phyloP scores from a whole-genome alignment of 192 early-diverging fungal species.

The Mortierella hygrophila region DNA sequence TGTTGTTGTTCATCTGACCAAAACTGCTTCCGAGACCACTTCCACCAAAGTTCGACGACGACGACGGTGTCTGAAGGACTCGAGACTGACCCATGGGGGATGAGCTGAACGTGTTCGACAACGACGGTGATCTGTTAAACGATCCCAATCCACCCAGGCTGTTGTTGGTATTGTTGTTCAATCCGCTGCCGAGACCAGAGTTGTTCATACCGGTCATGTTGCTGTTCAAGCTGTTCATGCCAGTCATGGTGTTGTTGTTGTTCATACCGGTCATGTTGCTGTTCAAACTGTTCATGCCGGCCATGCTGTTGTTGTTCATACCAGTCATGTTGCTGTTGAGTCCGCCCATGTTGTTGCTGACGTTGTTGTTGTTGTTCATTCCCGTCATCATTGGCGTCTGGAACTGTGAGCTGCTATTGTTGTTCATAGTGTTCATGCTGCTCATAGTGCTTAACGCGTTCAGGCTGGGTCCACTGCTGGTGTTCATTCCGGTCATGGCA shows the following conservation, averaged over 20 bases:
- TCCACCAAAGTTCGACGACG: conserved; percentile 27
- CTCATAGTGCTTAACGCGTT: conserved; percentile 31
- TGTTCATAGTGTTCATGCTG: conserved; percentile 28
- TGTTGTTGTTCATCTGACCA: conserved; percentile 17
- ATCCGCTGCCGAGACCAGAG: conserved; percentile 6
- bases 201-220: background rate
- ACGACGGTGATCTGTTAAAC: conserved; percentile 50
- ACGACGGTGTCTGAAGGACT: conserved; percentile 29
- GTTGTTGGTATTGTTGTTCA: conserved; percentile 24
- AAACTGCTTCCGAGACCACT: conserved; percentile 28
- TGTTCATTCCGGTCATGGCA: conserved; percentile 36
- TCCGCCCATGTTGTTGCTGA: conserved; percentile 5
- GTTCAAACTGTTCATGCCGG: conserved; percentile 27
- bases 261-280: conserved; percentile 37
- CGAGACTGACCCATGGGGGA: conserved; percentile 49
- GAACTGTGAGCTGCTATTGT: conserved; percentile 19
- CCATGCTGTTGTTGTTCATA: conserved; percentile 42
- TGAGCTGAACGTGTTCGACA: conserved; percentile 40
- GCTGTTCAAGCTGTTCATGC: conserved; percentile 7
- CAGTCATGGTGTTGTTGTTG: conserved; percentile 19
- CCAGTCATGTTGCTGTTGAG: background rate
- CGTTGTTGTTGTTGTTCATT: conserved; percentile 18
- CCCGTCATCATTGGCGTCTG: conserved; percentile 15
- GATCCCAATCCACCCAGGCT: conserved; percentile 18
- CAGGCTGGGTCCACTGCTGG: conserved; percentile 27